phyloP scores from a whole-genome alignment of 768 basidiomycete species.

The Mycena galericulata region DNA sequence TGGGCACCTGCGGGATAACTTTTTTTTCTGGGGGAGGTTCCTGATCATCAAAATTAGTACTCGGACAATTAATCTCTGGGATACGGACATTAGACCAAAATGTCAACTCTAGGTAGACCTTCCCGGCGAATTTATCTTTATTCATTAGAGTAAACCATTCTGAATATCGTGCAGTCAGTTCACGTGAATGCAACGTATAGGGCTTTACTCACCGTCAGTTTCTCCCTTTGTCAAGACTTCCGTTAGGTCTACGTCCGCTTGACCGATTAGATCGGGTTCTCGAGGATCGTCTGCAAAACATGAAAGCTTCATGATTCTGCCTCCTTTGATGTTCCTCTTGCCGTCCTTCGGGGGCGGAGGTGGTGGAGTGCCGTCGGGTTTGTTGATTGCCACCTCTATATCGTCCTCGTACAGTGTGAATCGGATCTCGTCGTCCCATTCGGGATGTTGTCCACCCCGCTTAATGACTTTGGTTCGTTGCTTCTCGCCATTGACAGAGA shows the following conservation, averaged over 20 bases:
- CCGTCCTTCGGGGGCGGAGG: conserved; percentile 75
- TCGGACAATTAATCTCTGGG: neutral
- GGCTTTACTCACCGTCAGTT: conserved; percentile 82
- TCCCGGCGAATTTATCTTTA: conserved; percentile 95
- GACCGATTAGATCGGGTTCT: conserved; percentile 97
- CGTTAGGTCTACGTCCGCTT: conserved; percentile 86
- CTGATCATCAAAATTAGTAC: conserved; percentile 49
- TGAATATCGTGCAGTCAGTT: conserved; percentile 44
- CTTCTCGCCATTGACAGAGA: conserved; percentile 84
- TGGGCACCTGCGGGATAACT: conserved; percentile 57
- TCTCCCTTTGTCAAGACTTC: conserved; percentile 95
- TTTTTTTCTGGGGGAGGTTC: conserved; percentile 86
- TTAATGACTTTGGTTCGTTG: conserved; percentile 93
- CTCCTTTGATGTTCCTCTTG: conserved; percentile 73
- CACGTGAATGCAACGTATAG: neutral
- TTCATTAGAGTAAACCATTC: conserved; percentile 94
- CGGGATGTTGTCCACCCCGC: conserved; percentile 97
- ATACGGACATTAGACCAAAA: conserved; percentile 92
- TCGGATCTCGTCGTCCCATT: conserved; percentile 98
- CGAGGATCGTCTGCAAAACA: conserved; percentile 96
- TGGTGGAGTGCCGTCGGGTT: conserved; percentile 65
- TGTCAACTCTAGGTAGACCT: conserved; percentile 95
- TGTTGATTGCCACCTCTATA: conserved; percentile 53
- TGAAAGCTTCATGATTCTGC: conserved; percentile 79
- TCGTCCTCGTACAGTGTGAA: conserved; percentile 89